Evolutionary conservation across 371 early-diverging fungal genomes (phyloP).

Genomic region (Mucor sp.): DNA sequence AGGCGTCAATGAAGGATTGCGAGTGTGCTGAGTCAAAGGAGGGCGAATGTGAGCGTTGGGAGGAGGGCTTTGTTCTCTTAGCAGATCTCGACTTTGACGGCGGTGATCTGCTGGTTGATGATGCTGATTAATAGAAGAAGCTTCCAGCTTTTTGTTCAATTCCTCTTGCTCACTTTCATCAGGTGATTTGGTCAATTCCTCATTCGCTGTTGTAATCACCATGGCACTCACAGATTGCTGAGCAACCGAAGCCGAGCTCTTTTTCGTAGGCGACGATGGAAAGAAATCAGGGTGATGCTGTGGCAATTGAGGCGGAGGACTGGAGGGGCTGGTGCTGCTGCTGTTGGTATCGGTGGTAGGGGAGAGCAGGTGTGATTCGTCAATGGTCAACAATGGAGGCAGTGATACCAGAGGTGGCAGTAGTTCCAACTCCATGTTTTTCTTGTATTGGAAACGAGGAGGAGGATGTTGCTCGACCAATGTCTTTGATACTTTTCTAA

Average conservation of each 20-base stretch:
- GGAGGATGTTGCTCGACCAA: conserved; percentile 14
- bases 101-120: background rate
- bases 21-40: background rate
- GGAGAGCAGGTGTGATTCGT: conserved; percentile 20
- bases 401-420: conserved; percentile 14
- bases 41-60: background rate
- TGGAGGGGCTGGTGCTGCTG: background rate
- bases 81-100: background rate
- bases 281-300: conserved; percentile 18
- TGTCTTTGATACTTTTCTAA: conserved; percentile 17
- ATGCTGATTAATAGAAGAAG: background rate
- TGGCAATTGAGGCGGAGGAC: conserved; percentile 8
- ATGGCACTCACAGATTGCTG: conserved; percentile 19
- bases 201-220: background rate
- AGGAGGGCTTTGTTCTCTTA: background rate
- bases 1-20: conserved; percentile 10
- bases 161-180: background rate
- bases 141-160: background rate
- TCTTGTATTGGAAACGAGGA: background rate
- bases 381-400: conserved; percentile 9
- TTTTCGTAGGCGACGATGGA: background rate
- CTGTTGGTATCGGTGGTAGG: background rate
- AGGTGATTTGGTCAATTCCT: conserved; percentile 1
- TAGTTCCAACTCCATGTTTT: conserved; percentile 11
- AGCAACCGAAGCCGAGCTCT: conserved; percentile 7